Evolutionary conservation across 129 eudicot species (phyloP), one percentile per base, ranked within the genome.

Genomic region (Pulicaria dysenterica): DNA sequence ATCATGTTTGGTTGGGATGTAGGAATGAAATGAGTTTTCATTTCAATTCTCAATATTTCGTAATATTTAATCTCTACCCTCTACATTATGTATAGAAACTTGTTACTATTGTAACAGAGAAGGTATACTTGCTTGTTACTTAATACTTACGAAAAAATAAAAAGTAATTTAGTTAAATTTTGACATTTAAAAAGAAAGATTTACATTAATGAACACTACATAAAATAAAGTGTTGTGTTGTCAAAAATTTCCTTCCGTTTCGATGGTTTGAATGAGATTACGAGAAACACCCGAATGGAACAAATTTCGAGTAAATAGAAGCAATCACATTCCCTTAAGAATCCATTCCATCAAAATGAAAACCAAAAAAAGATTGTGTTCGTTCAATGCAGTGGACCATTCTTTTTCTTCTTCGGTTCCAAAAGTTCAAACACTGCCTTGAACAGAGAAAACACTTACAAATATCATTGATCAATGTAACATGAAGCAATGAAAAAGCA

Each of bases 401-500:
- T 19, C 58, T 38, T 59, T 59, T 59, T 17, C 17, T 37, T 59
- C 65, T 59, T 17, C 13, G 44, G 6, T 37, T 59, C 65, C 45
- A 5, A 13, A 5, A 59, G 13, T 36, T 19, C 10, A 59, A 13
- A 59, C 45, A 59, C 17, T 19, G 1, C 65, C 45, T 37, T 19
- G 13, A 61, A 62, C 12, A 34, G 38, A 70, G 11, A 70, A 48
- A 61, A 44, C 7, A 16, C 15, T 9, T 24, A 2, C 44, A 0
- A 34, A 36, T 14, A 12, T 48, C 50, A 13, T 36, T 68, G 75
- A 70, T 12, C 7, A 24, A 53, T 56, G 75, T 39, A 69, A 47
- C 47, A 17, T 63, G 44, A 66, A 55, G 43, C 6, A 56, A 72
- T 37, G 31, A 41, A 56, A 74, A 64, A 6, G 67, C 87, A 67